phyloP scores from a whole-genome alignment of 2,329 filamentous ascomycete species.

The Colletotrichum sp. region DNA sequence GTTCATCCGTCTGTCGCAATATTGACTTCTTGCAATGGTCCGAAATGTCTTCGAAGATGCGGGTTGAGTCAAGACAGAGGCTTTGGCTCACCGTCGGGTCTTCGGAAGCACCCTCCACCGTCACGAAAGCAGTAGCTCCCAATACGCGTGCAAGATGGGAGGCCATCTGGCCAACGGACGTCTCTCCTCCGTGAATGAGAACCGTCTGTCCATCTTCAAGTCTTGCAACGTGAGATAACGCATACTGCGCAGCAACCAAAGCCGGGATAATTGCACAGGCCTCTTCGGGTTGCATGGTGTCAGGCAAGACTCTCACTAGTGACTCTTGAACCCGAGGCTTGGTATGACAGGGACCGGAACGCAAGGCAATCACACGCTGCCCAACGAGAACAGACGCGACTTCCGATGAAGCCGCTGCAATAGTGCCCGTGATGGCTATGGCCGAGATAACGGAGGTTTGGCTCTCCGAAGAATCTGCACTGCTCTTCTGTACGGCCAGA shows the following conservation, averaged over 20 bases:
- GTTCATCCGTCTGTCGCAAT: conserved; percentile 28
- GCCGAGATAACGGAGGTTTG: neutral
- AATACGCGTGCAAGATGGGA: conserved; percentile 30
- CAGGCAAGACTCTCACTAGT: neutral
- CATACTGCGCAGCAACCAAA: neutral
- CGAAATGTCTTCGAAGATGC: conserved; percentile 33
- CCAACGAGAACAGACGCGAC: neutral
- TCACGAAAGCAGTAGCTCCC: conserved; percentile 34
- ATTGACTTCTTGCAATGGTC: conserved; percentile 31
- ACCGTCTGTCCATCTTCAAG: conserved; percentile 33
- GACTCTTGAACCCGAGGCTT: neutral
- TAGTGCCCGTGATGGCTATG: neutral
- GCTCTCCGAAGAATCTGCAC: neutral
- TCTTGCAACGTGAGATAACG: conserved; percentile 32
- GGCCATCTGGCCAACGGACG: conserved; percentile 38
- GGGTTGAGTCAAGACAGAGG: neutral
- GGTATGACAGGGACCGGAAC: neutral
- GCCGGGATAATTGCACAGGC: neutral
- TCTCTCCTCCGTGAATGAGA: conserved; percentile 38
- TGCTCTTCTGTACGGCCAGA: neutral
- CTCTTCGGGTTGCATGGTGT: neutral
- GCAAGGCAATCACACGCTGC: neutral
- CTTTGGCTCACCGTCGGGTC: accelerated
- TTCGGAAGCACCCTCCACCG: conserved; percentile 22
- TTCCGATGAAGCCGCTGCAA: neutral